Percentiles rank a stretch among this genome's conserved stretches.
Conservation (phyloP, 805 yeast genomes). For the Lipomyces kockii region DNA sequence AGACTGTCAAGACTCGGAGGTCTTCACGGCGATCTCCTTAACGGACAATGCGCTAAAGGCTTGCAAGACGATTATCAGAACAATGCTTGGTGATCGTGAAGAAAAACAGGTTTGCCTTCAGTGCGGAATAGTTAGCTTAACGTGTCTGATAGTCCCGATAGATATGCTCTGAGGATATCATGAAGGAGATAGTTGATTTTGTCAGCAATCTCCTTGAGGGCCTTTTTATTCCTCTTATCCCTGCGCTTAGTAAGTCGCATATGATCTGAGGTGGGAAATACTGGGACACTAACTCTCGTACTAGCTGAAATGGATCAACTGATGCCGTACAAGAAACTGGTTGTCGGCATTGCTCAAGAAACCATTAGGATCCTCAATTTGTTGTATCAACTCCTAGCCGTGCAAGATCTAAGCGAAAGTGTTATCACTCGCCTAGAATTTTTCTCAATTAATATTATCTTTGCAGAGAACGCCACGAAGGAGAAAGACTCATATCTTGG, state of each 20-base stretch:
- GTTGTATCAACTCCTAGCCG: constrained; percentile 15
- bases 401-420: constrained; percentile 52
- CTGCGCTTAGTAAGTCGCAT: constrained; percentile 17
- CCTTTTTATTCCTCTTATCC: constrained; percentile 22
- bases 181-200: constrained; percentile 28
- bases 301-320: constrained; percentile 12
- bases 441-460: constrained; percentile 51
- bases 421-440: constrained; percentile 65
- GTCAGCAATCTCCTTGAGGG: constrained; percentile 18
- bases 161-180: constrained; percentile 31
- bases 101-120: constrained; percentile 24
- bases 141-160: background rate
- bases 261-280: background rate
- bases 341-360: constrained; percentile 27
- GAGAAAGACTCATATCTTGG: constrained; percentile 41
- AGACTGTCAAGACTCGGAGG: background rate
- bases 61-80: constrained; percentile 19
- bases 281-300: background rate
- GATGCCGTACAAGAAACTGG: constrained; percentile 11
- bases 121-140: background rate
- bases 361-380: constrained; percentile 16
- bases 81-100: constrained; percentile 27
- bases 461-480: constrained; percentile 45
- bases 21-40: background rate
- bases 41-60: constrained; percentile 29